phyloP scores from a whole-genome alignment of 345 rosid genomes.

The Linum trigynum region DNA sequence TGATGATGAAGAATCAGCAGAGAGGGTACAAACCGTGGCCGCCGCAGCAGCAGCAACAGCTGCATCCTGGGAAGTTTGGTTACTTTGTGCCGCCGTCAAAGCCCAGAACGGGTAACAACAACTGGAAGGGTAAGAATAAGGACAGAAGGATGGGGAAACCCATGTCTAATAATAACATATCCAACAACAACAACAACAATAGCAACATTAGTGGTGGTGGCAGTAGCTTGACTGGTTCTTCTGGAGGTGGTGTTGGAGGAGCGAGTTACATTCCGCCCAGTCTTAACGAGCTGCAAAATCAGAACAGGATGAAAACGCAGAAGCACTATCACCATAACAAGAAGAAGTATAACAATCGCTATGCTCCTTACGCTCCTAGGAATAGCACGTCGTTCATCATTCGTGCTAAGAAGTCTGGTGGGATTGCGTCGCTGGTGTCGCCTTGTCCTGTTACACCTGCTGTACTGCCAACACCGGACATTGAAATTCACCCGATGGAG shows the following conservation, averaged over 20 bases:
- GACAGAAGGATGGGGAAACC: conserved; percentile 33
- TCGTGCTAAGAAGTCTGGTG: conserved; percentile 82
- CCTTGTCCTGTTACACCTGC: conserved; percentile 94
- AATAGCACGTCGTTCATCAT: conserved; percentile 83
- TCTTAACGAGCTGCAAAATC: conserved; percentile 67
- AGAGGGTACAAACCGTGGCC: conserved; percentile 24
- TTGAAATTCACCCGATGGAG: conserved; percentile 73
- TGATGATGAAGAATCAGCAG: conserved; percentile 27
- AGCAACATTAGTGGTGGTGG: conserved; percentile 4
- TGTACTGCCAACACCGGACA: conserved; percentile 65
- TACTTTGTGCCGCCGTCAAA: conserved; percentile 20
- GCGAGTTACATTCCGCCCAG: conserved; percentile 78
- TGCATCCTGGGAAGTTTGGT: conserved; percentile 27
- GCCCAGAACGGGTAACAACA: conserved; percentile 22
- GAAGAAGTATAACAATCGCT: conserved; percentile 52
- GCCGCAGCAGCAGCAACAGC: conserved; percentile 18
- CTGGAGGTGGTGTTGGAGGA: conserved; percentile 13
- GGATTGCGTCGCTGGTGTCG: conserved; percentile 85
- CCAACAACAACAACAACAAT: conserved; percentile 17
- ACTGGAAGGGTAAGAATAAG: conserved; percentile 82
- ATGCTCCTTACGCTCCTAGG: conserved; percentile 89
- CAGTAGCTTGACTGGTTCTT: not conserved
- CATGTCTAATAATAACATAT: conserved; percentile 2
- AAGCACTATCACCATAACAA: conserved; percentile 53
- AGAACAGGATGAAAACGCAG: conserved; percentile 61